Base-by-base conservation (phyloP, 2,329 filamentous ascomycete species). In the Fusarium subglutinans region DNA sequence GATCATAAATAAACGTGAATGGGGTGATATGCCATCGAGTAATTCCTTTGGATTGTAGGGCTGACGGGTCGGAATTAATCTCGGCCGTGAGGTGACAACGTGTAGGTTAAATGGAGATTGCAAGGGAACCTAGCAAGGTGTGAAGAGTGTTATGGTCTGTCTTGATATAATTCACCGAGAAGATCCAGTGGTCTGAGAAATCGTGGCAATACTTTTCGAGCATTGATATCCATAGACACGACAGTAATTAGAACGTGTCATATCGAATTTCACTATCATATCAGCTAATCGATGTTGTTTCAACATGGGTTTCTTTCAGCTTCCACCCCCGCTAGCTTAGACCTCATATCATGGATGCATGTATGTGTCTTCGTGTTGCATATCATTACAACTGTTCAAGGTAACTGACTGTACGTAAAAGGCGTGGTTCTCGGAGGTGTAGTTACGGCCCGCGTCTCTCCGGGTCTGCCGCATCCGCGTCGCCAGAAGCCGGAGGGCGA, bases 401-500 rank as follows among this genome's bases (percentile, higher is more conserved):
- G 65, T 66, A 53, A 33, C 24, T 44, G 63, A 15, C 14, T 35
- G 33, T 63, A 69, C 48, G 43, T 69, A 69, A 69, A 44, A 67
- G 35, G 44, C 48, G 51, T 61, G 43, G 41, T 47, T 51, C 63
- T 73, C 71, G 53, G 38, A 51, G 55, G 45, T 64, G 50, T 55
- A 44, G 48, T 41, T 44, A 59, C 45, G 56, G 63, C 44, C 72
- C 72, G 72, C 37, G 51, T 75, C 72, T 75, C 33, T 67, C 72
- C 72, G 72, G 57, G 18, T 35, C 56, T 48, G 33, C 26, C 56
- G 28, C 72, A 67, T 63, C 65, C 69, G 69, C 55, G 70, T 75
- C 69, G 73, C 73, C 73, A 73, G 69, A 75, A 73, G 61, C 45
- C 73, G 73, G 69, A 65, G 71, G 66, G 18, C 15, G 5, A 60